Percentiles rank a stretch among this genome's conserved stretches.
These are phyloP conservation scores for Tulasnella calospora DNA, from an alignment of 768 basidiomycete genomes.

Conservation along the genomic window DNA sequence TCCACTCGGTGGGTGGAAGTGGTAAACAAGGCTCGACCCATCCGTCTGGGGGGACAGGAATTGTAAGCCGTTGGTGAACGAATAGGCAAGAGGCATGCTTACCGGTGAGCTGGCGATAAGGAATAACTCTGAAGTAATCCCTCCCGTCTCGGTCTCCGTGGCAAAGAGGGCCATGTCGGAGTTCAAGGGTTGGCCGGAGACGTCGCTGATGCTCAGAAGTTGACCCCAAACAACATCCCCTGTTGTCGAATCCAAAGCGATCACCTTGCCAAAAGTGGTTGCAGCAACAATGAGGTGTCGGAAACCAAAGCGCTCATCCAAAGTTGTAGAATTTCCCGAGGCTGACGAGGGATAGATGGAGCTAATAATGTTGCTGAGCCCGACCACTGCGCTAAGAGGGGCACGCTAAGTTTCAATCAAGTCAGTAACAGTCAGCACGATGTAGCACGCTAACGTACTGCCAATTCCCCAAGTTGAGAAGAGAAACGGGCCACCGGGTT, in stretches of 20 bases:
- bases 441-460: neutral
- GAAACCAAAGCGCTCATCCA: slow-evolving; percentile 83
- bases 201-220: slow-evolving; percentile 68
- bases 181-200: slow-evolving; percentile 30
- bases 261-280: slow-evolving; percentile 68
- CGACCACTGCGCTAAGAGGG: neutral
- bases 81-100: neutral
- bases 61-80: neutral
- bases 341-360: slow-evolving; percentile 28
- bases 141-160: slow-evolving; percentile 36
- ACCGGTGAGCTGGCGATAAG: neutral
- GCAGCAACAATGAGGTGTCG: slow-evolving; percentile 73
- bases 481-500: neutral
- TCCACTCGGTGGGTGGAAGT: slow-evolving; percentile 75
- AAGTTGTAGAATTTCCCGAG: slow-evolving; percentile 38
- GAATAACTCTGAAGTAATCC: neutral
- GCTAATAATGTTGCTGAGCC: neutral
- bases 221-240: slow-evolving; percentile 78
- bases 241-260: slow-evolving; percentile 72
- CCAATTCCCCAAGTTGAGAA: neutral
- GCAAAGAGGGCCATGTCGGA: slow-evolving; percentile 51
- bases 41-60: neutral
- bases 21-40: slow-evolving; percentile 46
- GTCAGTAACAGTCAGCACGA: neutral
- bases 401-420: slow-evolving; percentile 31